A percentile compares a stretch with the other conserved stretches of the same genome.
phyloP scores from a whole-genome alignment of 1,139 yeast genomes.

The Candida pseudocylindracea region DNA sequence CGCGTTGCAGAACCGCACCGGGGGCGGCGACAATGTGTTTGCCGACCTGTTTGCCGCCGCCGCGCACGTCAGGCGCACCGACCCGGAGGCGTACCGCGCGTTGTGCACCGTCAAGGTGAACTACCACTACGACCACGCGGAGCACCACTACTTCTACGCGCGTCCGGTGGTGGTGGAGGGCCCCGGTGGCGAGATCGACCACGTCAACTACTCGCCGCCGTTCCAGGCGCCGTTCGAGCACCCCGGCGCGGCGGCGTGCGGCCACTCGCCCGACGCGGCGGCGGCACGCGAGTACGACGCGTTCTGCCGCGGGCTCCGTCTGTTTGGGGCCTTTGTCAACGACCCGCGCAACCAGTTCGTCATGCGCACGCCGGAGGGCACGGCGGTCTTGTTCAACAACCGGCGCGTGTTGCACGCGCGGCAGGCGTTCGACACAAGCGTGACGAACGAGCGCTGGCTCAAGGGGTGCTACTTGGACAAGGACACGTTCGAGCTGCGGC shows the following conservation, averaged over 20 bases:
- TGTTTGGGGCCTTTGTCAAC: slow-evolving; percentile 39
- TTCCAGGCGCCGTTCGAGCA: slow-evolving; percentile 61
- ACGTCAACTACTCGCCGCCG: slow-evolving; percentile 63
- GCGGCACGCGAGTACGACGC: slow-evolving; percentile 15
- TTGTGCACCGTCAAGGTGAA: slow-evolving; percentile 43
- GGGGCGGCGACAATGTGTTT: slow-evolving; percentile 54
- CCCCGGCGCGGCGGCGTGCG: not conserved
- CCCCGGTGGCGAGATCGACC: slow-evolving; percentile 17
- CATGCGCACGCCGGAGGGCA: slow-evolving; percentile 34
- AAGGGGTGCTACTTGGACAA: slow-evolving; percentile 64
- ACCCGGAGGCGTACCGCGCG: slow-evolving; percentile 44
- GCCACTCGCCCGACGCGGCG: not conserved
- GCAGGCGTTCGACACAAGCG: slow-evolving; percentile 25
- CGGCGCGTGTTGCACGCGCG: slow-evolving; percentile 56
- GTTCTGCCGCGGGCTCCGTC: slow-evolving; percentile 32
- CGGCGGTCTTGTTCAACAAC: slow-evolving; percentile 54
- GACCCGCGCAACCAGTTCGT: slow-evolving; percentile 31
- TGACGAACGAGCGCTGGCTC: slow-evolving; percentile 45
- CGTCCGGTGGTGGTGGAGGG: slow-evolving; percentile 50
- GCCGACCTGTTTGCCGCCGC: slow-evolving; percentile 63
- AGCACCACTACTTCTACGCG: slow-evolving; percentile 38
- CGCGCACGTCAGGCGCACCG: slow-evolving; percentile 23
- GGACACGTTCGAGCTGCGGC: slow-evolving; percentile 46
- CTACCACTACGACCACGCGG: slow-evolving; percentile 45
- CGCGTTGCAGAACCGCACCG: slow-evolving; percentile 34